Conservation (phyloP, 139 green algal genomes). For the Chlamydomonas sphaeroides region DNA sequence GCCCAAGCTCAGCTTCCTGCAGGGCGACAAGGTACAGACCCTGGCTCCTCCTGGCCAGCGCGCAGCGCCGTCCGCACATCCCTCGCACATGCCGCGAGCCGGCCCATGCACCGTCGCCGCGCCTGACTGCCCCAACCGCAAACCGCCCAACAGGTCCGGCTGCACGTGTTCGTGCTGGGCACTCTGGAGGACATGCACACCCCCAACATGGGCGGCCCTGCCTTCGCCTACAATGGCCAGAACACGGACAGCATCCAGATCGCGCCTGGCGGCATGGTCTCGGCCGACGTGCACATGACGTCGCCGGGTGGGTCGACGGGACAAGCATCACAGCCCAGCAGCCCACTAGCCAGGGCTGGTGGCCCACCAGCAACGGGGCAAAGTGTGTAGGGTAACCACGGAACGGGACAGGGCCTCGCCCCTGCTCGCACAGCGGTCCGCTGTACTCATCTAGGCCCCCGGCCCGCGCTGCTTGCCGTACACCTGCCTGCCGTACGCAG, state of each 20-base stretch:
- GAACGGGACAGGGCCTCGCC: too few species aligned
- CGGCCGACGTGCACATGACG: constrained; percentile 6
- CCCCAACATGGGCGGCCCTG: constrained; percentile 60
- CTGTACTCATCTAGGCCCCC: too few species aligned
- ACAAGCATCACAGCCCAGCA: too few species aligned
- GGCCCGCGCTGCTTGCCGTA: too few species aligned
- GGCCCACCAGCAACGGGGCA: too few species aligned
- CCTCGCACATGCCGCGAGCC: too few species aligned
- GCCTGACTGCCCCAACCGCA: not conserved
- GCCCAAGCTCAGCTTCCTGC: constrained; percentile 32
- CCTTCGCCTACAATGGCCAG: constrained; percentile 15
- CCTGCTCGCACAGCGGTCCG: too few species aligned
- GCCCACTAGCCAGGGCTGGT: too few species aligned
- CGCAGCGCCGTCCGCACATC: too few species aligned
- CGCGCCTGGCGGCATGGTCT: constrained; percentile 27
- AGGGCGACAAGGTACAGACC: constrained; percentile 33
- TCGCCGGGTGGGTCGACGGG: constrained; percentile 8
- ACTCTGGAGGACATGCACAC: constrained; percentile 76
- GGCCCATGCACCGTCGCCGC: not conserved
- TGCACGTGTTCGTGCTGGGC: constrained; percentile 39
- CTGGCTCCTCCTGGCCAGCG: too few species aligned
- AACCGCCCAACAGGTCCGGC: constrained; percentile 12
- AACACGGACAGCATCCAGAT: constrained; percentile 23
- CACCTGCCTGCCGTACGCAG: too few species aligned
- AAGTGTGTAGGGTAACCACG: too few species aligned